Base-by-base conservation (phyloP, 495 filamentous ascomycete genomes). In the Xylaria scruposa region DNA sequence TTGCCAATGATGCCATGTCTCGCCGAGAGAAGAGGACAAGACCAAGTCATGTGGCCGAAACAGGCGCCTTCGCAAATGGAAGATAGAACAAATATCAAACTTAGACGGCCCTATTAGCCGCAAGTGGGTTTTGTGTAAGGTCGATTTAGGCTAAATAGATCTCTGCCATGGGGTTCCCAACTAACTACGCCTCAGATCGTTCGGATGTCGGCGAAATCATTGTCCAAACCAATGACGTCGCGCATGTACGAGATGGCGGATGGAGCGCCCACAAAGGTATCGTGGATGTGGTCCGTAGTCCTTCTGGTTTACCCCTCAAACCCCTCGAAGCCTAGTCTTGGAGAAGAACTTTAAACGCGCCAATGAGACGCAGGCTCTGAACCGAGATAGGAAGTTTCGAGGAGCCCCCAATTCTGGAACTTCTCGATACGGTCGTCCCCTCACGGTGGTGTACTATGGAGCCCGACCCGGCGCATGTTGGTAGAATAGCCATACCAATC, bases 81-180 rank as follows among this genome's bases (percentile, higher is more conserved):
- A 62, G n/a, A 44, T 44, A 33, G 46, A 40, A 54, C 46, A 54
- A 47, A 53, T 53, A 44, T 67, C 65, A 44, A 44, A 42, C 36
- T 44, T 26, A 59, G 51, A 47, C 69, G 61, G 61, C 49, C 60
- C 69, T 66, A 71, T 71, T 71, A 71, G 69, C 69, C 69, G 69
- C 47, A 54, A 65, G 59, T 70, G 68, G 68, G 68, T 19, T 70
- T 47, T 13, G 61, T 29, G 61, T 29, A 2, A 31, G 68, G 19
- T 31, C 47, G 21, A 71, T 71, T 71, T 60, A 71, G 70, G 49
- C 70, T 71, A 71, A 71, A 71, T 67, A 36, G 26, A 46, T 19
- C 21, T 59, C 26, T 40, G 17, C 36, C 47, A 15, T 26, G 26
- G 36, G 36, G 36, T 1, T 10, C 29, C 58, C 46, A 59, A 46